Percentiles rank a stretch among this genome's conserved stretches.
phyloP scores from a whole-genome alignment of 108 stramenopile genomes.

The Chaetoceros tenuissimus region DNA sequence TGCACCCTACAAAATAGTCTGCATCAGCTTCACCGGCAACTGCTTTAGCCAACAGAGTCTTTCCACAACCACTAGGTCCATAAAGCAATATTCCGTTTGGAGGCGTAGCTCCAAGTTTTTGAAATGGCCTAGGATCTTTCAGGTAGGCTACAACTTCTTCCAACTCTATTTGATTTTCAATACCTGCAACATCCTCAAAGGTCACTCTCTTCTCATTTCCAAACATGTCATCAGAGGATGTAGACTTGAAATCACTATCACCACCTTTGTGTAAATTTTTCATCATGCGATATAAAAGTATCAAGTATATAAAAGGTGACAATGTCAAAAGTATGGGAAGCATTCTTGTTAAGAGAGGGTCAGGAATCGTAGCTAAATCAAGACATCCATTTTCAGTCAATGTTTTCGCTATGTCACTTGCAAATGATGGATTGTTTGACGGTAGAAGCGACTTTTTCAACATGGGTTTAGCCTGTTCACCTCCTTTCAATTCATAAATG shows the following conservation, averaged over 20 bases:
- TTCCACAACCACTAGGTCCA: constrained; percentile 79
- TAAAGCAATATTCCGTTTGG: constrained; percentile 72
- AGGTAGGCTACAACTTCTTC: constrained; percentile 74
- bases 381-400: constrained; percentile 33
- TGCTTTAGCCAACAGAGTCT: constrained; percentile 70
- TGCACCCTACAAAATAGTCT: constrained; percentile 66
- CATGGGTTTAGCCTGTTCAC: not conserved
- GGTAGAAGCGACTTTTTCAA: constrained; percentile 63
- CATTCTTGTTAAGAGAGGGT: constrained; percentile 13
- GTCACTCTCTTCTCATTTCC: constrained; percentile 18
- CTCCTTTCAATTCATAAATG: constrained; percentile 1
- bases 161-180: constrained; percentile 81
- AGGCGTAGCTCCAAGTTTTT: constrained; percentile 44
- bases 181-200: constrained; percentile 91
- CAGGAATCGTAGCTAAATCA: constrained; percentile 55
- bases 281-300: not conserved
- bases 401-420: constrained; percentile 41
- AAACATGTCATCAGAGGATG: not conserved
- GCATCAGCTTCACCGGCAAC: constrained; percentile 66
- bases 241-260: not conserved
- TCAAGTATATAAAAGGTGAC: not conserved
- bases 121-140: constrained; percentile 39
- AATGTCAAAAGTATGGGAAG: not conserved
- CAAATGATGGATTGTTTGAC: constrained; percentile 31
- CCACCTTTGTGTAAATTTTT: not conserved